phyloP scores from a whole-genome alignment of 352 stramenopile genomes.

The Peronospora belbahrii region DNA sequence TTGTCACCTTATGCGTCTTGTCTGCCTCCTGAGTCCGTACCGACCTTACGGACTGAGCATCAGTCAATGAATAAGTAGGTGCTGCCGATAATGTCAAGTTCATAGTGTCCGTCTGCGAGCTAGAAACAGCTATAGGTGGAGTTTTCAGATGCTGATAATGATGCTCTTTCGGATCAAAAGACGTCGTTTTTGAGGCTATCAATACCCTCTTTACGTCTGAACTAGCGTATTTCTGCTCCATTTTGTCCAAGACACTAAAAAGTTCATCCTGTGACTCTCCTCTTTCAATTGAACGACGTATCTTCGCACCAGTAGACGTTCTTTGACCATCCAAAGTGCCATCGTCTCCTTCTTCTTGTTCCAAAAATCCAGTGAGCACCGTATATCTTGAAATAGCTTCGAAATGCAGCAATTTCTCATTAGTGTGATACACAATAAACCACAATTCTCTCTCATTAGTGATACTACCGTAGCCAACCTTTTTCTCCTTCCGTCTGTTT shows the following conservation, averaged over 20 bases:
- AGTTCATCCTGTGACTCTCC: slow-evolving; percentile 56
- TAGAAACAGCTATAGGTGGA: not conserved
- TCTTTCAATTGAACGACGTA: slow-evolving; percentile 10
- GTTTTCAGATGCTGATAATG: not conserved
- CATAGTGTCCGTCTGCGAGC: slow-evolving; percentile 1
- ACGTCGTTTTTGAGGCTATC: not conserved
- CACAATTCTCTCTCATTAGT: not conserved
- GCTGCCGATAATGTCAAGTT: slow-evolving; percentile 5
- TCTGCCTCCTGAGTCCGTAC: slow-evolving; percentile 7
- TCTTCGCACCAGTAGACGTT: slow-evolving; percentile 1
- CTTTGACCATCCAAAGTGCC: not conserved
- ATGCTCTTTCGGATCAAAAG: not conserved
- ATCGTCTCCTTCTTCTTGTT: not conserved
- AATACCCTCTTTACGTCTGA: slow-evolving; percentile 10
- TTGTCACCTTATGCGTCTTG: slow-evolving; percentile 11
- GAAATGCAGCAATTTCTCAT: not conserved
- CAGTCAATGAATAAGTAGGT: slow-evolving; percentile 16
- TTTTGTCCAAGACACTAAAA: slow-evolving; percentile 48
- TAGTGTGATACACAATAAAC: slow-evolving; percentile 3
- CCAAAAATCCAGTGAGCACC: no score
- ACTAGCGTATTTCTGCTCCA: slow-evolving; percentile 51
- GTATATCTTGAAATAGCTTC: slow-evolving; percentile 38
- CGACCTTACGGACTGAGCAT: slow-evolving; percentile 11
- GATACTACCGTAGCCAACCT: slow-evolving; percentile 6
- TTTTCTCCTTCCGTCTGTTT: slow-evolving; percentile 19